Conservation (phyloP, 1,284 basidiomycete genomes). For the Puccinia hordei region DNA sequence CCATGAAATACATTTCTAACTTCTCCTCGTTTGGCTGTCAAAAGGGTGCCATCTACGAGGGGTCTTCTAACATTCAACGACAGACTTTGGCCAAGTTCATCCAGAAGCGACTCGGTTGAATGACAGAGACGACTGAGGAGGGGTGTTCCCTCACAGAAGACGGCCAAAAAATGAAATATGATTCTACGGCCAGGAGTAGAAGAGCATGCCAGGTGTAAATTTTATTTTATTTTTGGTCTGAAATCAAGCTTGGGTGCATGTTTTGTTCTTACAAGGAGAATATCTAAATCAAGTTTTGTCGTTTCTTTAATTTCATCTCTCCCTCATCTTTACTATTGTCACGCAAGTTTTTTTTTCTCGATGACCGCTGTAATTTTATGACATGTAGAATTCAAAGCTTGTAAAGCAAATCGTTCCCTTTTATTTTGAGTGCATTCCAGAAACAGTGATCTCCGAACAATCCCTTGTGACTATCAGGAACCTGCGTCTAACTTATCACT, state of each 20-base stretch:
- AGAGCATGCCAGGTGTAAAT: too few species aligned
- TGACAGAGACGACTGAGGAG: too few species aligned
- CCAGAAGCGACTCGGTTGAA: slow-evolving; percentile 31
- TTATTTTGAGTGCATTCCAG: too few species aligned
- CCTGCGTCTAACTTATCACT: too few species aligned
- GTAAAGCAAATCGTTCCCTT: neutral
- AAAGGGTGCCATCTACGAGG: slow-evolving; percentile 86
- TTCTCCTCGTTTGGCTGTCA: slow-evolving; percentile 25
- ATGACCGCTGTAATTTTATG: neutral
- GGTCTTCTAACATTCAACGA: slow-evolving; percentile 93
- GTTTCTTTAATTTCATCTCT: neutral
- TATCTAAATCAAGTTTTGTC: neutral
- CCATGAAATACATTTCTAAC: neutral
- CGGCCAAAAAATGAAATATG: too few species aligned
- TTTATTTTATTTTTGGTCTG: too few species aligned
- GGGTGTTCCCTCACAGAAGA: too few species aligned
- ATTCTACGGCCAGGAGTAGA: too few species aligned
- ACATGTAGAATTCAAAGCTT: neutral
- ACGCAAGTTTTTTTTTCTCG: neutral
- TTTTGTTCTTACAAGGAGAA: too few species aligned
- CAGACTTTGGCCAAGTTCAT: slow-evolving; percentile 83
- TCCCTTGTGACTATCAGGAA: too few species aligned
- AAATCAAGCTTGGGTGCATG: too few species aligned
- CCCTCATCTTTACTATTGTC: neutral
- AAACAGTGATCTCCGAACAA: too few species aligned